Evolutionary conservation across 805 yeast species (phyloP).

Genomic region (Nakazawaea ambrosiae): DNA sequence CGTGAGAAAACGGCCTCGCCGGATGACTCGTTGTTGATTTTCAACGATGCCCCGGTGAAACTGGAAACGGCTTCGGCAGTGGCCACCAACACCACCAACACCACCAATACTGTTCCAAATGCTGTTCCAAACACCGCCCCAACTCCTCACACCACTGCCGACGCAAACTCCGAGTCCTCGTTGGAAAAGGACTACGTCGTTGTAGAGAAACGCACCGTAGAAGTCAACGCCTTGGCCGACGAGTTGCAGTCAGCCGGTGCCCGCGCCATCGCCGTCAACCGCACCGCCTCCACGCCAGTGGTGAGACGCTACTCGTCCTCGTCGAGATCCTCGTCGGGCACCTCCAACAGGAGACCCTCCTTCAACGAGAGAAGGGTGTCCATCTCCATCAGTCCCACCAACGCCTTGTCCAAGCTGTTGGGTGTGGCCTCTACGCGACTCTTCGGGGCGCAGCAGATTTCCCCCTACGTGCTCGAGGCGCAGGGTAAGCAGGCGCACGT

Average conservation of each 20-base stretch:
- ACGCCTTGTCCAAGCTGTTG: conserved; percentile 82
- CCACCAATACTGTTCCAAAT: not conserved
- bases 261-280: conserved; percentile 33
- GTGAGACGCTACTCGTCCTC: conserved; percentile 29
- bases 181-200: conserved; percentile 87
- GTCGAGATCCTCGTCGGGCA: conserved; percentile 40
- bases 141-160: too few relatives aligned
- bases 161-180: conserved; percentile 35
- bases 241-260: conserved; percentile 67
- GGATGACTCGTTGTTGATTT: conserved; percentile 15
- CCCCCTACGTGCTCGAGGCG: conserved; percentile 8
- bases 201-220: conserved; percentile 90
- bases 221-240: conserved; percentile 92
- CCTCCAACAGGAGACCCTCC: conserved; percentile 51
- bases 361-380: conserved; percentile 58
- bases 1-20: conserved; percentile 6
- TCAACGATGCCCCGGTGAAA: conserved; percentile 1
- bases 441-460: conserved; percentile 44
- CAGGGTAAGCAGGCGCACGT: conserved; percentile 11
- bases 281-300: conserved; percentile 16
- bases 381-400: conserved; percentile 71
- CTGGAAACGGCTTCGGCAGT: not conserved
- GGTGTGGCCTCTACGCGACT: conserved; percentile 79
- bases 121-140: conserved; percentile 3
- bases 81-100: not conserved